phyloP scores from a whole-genome alignment of 768 basidiomycete genomes.

The Kwoniella dendrophila region DNA sequence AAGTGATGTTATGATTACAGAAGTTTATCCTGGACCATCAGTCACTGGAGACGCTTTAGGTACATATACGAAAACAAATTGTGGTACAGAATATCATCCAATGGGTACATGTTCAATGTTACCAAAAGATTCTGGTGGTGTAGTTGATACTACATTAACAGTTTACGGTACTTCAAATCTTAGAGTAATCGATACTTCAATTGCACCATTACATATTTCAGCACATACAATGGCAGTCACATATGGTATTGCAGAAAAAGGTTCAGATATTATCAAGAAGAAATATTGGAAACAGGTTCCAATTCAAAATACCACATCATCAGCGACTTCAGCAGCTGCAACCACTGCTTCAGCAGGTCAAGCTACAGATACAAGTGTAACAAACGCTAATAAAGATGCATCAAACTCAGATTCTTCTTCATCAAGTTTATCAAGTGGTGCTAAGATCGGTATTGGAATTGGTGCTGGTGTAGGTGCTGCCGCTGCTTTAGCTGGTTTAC shows the following conservation, averaged over 20 bases:
- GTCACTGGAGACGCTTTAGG: slow-evolving; percentile 63
- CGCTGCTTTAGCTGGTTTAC: slow-evolving; percentile 35
- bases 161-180: slow-evolving; percentile 67
- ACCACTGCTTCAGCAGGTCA: slow-evolving; percentile 31
- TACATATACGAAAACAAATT: slow-evolving; percentile 56
- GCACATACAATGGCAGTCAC: slow-evolving; percentile 59
- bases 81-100: slow-evolving; percentile 62
- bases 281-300: slow-evolving; percentile 55
- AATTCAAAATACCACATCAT: slow-evolving; percentile 24
- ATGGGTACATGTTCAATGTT: slow-evolving; percentile 65
- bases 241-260: slow-evolving; percentile 62
- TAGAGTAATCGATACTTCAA: slow-evolving; percentile 62
- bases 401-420: neutral
- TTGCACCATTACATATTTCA: slow-evolving; percentile 64
- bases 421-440: slow-evolving; percentile 24
- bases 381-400: slow-evolving; percentile 21
- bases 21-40: slow-evolving; percentile 61
- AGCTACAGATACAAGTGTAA: slow-evolving; percentile 35
- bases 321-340: neutral
- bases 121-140: slow-evolving; percentile 62
- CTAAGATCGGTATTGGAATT: slow-evolving; percentile 45
- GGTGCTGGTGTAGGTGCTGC: slow-evolving; percentile 42
- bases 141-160: slow-evolving; percentile 63
- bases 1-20: slow-evolving; percentile 59
- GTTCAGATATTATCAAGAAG: slow-evolving; percentile 59